Conservation (phyloP, 2,329 filamentous ascomycete species). For the Paecilomyces dactylethromorphus region DNA sequence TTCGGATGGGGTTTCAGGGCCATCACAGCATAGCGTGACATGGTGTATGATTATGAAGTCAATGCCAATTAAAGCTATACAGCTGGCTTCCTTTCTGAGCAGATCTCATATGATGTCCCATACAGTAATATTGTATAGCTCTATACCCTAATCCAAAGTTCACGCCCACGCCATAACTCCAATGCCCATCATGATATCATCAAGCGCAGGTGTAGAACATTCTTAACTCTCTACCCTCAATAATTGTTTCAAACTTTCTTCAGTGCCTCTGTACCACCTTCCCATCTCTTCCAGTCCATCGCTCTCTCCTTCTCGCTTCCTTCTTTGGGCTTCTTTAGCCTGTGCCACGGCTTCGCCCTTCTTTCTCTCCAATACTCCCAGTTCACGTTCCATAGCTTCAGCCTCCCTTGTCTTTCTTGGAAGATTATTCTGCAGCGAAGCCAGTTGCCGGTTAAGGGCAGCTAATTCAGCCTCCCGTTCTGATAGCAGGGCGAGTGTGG, state of each 20-base stretch:
- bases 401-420: slow-evolving; percentile 38
- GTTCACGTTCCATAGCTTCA: slow-evolving; percentile 39
- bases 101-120: background rate
- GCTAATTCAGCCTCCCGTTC: slow-evolving; percentile 35
- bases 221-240: slow-evolving; percentile 23
- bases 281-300: slow-evolving; percentile 42
- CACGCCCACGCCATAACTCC: slow-evolving; percentile 16
- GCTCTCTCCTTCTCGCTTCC: slow-evolving; percentile 38
- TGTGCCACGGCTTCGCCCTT: slow-evolving; percentile 37
- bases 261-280: slow-evolving; percentile 38
- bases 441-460: slow-evolving; percentile 36
- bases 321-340: slow-evolving; percentile 41
- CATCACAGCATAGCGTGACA: slow-evolving; percentile 32
- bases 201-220: background rate
- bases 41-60: slow-evolving; percentile 35
- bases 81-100: slow-evolving; percentile 29
- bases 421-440: slow-evolving; percentile 36
- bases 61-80: slow-evolving; percentile 30
- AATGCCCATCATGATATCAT: slow-evolving; percentile 15
- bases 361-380: slow-evolving; percentile 37
- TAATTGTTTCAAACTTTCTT: slow-evolving; percentile 34
- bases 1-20: slow-evolving; percentile 30
- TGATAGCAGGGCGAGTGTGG: slow-evolving; percentile 32
- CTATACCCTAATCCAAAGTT: background rate
- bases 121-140: background rate